Evolutionary conservation across 352 stramenopile species (phyloP).

Genomic region (Globisporangium canariense): DNA sequence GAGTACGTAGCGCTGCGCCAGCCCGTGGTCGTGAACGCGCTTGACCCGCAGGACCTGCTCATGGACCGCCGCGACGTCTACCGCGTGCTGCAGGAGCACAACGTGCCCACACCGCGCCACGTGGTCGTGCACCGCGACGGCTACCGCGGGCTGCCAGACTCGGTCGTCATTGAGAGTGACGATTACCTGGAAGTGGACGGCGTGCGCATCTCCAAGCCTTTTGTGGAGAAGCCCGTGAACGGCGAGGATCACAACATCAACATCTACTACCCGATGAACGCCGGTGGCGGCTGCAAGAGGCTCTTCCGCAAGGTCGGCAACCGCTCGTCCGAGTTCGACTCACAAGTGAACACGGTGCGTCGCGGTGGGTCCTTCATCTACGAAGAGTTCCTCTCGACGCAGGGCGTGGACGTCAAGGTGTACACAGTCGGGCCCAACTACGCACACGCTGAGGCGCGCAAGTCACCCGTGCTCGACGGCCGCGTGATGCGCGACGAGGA

Average conservation of each 20-base stretch:
- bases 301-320: constrained; percentile 98
- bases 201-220: constrained; percentile 97
- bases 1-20: constrained; percentile 93
- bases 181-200: constrained; percentile 90
- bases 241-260: constrained; percentile 99
- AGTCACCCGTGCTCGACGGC: constrained; percentile 98
- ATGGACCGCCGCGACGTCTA: constrained; percentile 97
- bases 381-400: constrained; percentile 98
- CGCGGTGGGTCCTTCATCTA: constrained; percentile 93
- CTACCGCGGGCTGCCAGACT: constrained; percentile 53
- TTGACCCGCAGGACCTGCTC: constrained; percentile 93
- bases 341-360: constrained; percentile 94
- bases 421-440: constrained; percentile 99
- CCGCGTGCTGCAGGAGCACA: constrained; percentile 85
- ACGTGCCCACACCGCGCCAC: constrained; percentile 94
- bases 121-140: constrained; percentile 94
- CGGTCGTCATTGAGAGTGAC: constrained; percentile 58
- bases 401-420: constrained; percentile 99
- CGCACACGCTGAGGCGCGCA: constrained; percentile 98
- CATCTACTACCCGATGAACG: constrained; percentile 99
- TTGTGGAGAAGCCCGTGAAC: constrained; percentile 99
- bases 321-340: constrained; percentile 93
- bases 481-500: constrained; percentile 96
- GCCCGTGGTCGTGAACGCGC: constrained; percentile 97
- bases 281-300: constrained; percentile 98